These are phyloP conservation scores for Colletotrichum sp. DNA, from an alignment of 2,329 filamentous ascomycete species.

Conservation along the genomic window DNA sequence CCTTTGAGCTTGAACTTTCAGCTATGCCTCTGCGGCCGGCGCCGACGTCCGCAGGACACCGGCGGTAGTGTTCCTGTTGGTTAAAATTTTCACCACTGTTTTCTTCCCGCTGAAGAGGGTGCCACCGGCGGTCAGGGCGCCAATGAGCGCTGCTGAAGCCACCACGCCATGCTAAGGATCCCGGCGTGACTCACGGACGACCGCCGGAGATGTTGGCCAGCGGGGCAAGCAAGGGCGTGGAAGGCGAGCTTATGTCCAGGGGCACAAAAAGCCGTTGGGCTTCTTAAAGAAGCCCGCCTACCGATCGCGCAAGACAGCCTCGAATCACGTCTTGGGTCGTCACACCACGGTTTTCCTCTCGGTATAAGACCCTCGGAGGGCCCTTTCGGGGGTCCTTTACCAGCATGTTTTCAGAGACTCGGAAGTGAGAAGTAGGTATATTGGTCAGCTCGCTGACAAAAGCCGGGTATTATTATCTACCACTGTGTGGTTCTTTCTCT, in stretches of 20 bases:
- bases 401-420: background rate
- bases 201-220: background rate
- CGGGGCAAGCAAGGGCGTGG: background rate
- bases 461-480: constrained; percentile 11
- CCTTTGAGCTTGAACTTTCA: background rate
- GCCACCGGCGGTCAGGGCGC: background rate
- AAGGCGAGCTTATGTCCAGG: background rate
- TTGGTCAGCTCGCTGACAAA: background rate
- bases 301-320: background rate
- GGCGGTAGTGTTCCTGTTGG: background rate
- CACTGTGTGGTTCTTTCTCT: background rate
- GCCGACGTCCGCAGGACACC: constrained; percentile 12
- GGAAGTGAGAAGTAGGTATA: background rate
- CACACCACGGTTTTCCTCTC: background rate
- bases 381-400: background rate
- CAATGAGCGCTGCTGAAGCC: background rate
- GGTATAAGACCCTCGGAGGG: background rate
- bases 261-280: background rate
- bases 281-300: background rate
- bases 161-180: background rate
- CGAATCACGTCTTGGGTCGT: background rate
- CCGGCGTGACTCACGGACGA: background rate
- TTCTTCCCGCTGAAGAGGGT: background rate
- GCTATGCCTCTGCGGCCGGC: background rate
- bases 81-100: background rate